phyloP scores from a whole-genome alignment of 176 grass and related monocot species.

The Themeda triandra region DNA sequence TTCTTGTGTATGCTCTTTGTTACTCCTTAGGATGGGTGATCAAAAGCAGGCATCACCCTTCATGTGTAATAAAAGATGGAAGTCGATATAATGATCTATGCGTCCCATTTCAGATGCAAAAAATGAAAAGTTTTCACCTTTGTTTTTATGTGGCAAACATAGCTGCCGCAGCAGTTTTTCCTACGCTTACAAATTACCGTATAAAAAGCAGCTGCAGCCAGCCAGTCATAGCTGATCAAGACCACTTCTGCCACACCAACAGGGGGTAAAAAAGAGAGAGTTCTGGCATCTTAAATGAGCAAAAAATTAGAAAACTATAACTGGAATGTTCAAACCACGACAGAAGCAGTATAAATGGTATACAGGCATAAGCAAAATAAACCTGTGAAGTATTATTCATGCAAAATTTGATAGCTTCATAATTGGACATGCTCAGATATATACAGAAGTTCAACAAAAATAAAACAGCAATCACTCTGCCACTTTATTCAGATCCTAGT shows the following conservation, averaged over 20 bases:
- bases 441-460: not conserved
- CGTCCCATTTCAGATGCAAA: conserved; percentile 1
- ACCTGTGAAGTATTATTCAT: not conserved
- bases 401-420: not conserved
- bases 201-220: too few species aligned
- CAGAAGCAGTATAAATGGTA: not conserved
- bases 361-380: not conserved
- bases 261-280: not conserved
- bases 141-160: not conserved
- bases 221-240: too few species aligned
- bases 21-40: conserved; percentile 16
- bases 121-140: not conserved
- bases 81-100: conserved; percentile 35
- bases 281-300: not conserved
- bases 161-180: too few species aligned
- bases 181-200: too few species aligned
- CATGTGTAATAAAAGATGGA: conserved; percentile 34
- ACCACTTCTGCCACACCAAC: not conserved
- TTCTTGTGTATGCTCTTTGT: not conserved
- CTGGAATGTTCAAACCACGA: not conserved
- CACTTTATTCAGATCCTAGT: conserved; percentile 37
- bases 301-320: not conserved
- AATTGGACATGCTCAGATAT: conserved; percentile 14
- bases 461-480: conserved; percentile 1
- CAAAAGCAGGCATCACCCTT: conserved; percentile 27